Evolutionary conservation across 2,329 filamentous ascomycete species (phyloP).

Genomic region (Aspergillus sp.): DNA sequence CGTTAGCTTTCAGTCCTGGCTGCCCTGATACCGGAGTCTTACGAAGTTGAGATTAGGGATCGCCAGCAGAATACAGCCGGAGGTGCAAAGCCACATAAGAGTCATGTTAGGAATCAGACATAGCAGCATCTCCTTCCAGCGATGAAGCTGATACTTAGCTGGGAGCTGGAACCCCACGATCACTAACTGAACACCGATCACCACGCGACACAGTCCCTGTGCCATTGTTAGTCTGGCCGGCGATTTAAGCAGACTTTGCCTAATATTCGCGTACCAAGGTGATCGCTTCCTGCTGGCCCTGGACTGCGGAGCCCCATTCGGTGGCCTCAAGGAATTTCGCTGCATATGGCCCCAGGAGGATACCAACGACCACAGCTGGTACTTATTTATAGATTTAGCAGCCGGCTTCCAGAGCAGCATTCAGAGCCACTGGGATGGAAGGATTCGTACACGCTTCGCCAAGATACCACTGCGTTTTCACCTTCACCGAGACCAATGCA

Average conservation of each 20-base stretch:
- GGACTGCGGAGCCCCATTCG: slow-evolving; percentile 34
- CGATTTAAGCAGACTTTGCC: not conserved
- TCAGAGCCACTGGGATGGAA: too few species aligned
- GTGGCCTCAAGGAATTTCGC: slow-evolving; percentile 52
- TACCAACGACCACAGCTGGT: slow-evolving; percentile 56
- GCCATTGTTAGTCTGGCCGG: not conserved
- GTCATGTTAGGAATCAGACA: slow-evolving; percentile 62
- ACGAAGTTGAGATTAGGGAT: slow-evolving; percentile 55
- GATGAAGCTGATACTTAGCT: slow-evolving; percentile 51
- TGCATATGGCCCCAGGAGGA: slow-evolving; percentile 55
- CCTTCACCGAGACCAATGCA: slow-evolving; percentile 34
- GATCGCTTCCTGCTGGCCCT: slow-evolving; percentile 1
- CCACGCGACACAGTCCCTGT: slow-evolving; percentile 54
- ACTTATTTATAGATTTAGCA: slow-evolving; percentile 36
- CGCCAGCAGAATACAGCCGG: slow-evolving; percentile 54
- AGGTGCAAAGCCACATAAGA: slow-evolving; percentile 61
- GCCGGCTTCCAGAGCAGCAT: too few species aligned
- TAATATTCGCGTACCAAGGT: not conserved
- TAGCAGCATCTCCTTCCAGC: slow-evolving; percentile 55
- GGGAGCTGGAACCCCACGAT: slow-evolving; percentile 64
- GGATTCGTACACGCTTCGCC: slow-evolving; percentile 37
- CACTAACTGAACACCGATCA: slow-evolving; percentile 63
- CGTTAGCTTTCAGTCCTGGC: too few species aligned
- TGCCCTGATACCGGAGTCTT: not conserved
- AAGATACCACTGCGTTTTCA: slow-evolving; percentile 40